Evolutionary conservation across 805 yeast species (phyloP), one percentile per base, ranked within the genome.

Genomic region (Blastobotrys terrestris): DNA sequence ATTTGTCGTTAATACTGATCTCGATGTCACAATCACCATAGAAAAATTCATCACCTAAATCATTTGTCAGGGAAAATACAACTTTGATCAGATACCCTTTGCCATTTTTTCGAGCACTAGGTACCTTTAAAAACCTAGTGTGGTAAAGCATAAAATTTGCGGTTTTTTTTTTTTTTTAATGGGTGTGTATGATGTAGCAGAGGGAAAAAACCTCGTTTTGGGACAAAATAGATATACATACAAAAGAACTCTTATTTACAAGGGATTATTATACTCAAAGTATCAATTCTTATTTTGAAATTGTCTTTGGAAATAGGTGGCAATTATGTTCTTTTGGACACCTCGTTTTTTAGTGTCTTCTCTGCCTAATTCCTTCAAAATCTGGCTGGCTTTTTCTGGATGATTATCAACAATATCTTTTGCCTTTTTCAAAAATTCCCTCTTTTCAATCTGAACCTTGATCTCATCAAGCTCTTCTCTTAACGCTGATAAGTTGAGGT

Each of bases 241-340:
- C n/a, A n/a, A n/a, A n/a, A n/a, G n/a, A n/a, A n/a, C n/a, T n/a
- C n/a, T n/a, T n/a, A n/a, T n/a, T n/a, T n/a, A n/a, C n/a, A n/a
- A 40, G n/a, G n/a, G 8, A 40, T 40, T n/a, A 7, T 21, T n/a
- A 19, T 14, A 19, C 4, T 13, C 3, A 44, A 6, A 14, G 18
- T 44, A 20, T 5, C 31, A 44, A 8, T 7, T 19, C 44, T 39
- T 31, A 13, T 19, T 42, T 47, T 39, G 35, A 39, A 39, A 47
- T 20, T 40, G 31, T 16, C 31, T 31, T 7, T 22, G 15, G 22
- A 81, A 70, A 65, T 77, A 83, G 68, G 85, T 87, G 65, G 89
- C 77, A 60, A 87, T 67, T 46, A 87, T 68, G 67, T 90, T 90
- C 72, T 86, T 87, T 64, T 76, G 81, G 19, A 83, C 80, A 66